A percentile compares a stretch with the other conserved stretches of the same genome.
Evolutionary conservation across 2,329 filamentous ascomycete genomes (phyloP).

Genomic region (Neonectria faginata): DNA sequence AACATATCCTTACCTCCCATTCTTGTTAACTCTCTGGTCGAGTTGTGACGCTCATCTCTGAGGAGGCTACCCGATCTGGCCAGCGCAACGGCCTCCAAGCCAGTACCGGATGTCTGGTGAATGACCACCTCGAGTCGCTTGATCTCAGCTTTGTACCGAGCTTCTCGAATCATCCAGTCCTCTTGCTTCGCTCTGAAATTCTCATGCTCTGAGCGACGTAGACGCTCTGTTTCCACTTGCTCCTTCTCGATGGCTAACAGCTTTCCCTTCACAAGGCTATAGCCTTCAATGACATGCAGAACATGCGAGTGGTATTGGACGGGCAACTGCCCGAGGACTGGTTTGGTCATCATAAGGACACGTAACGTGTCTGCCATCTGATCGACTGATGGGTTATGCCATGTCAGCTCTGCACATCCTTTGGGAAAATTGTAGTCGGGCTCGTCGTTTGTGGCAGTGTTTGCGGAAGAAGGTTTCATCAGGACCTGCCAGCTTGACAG

Average conservation of each 20-base stretch:
- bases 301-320: slow-evolving; percentile 58
- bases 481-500: slow-evolving; percentile 33
- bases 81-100: slow-evolving; percentile 58
- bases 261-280: slow-evolving; percentile 46
- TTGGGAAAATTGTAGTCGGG: slow-evolving; percentile 34
- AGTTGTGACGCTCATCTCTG: slow-evolving; percentile 16
- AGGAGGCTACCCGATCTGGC: slow-evolving; percentile 56
- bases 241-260: slow-evolving; percentile 51
- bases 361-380: slow-evolving; percentile 60
- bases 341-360: slow-evolving; percentile 54
- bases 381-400: slow-evolving; percentile 57
- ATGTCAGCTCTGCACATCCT: slow-evolving; percentile 40
- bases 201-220: slow-evolving; percentile 48
- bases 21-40: not conserved
- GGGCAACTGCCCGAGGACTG: slow-evolving; percentile 51
- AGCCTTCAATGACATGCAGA: slow-evolving; percentile 52
- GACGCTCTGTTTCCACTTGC: slow-evolving; percentile 52
- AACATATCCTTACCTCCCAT: not conserved
- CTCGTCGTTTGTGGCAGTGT: slow-evolving; percentile 17
- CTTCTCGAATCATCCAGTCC: slow-evolving; percentile 40
- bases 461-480: slow-evolving; percentile 6
- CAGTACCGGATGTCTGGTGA: slow-evolving; percentile 54
- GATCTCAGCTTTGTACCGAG: slow-evolving; percentile 46
- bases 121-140: slow-evolving; percentile 50
- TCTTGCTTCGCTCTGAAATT: slow-evolving; percentile 47